Percentiles rank a stretch among this genome's conserved stretches.
phyloP scores from a whole-genome alignment of 75 land plant genomes.

The Isoetes taiwanensis region DNA sequence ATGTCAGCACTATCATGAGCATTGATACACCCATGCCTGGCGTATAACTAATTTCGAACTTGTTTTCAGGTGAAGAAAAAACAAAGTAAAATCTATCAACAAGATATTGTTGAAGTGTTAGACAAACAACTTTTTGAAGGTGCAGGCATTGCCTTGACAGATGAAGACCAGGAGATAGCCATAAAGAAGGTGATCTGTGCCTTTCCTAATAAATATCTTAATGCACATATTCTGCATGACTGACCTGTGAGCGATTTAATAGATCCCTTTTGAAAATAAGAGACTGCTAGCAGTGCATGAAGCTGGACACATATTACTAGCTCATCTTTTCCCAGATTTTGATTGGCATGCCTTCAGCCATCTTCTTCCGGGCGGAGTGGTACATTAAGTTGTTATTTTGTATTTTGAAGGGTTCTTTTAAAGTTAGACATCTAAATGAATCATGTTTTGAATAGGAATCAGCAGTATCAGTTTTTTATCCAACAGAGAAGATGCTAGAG shows the following conservation, averaged over 20 bases:
- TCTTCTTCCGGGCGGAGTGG: slow-evolving; percentile 86
- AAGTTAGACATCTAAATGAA: too few relatives aligned
- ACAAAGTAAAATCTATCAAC: slow-evolving; percentile 50
- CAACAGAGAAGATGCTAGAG: slow-evolving; percentile 65
- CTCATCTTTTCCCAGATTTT: slow-evolving; percentile 85
- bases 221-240: background rate
- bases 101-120: slow-evolving; percentile 78
- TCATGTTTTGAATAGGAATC: slow-evolving; percentile 68
- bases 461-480: slow-evolving; percentile 70
- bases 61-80: slow-evolving; percentile 62
- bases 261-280: slow-evolving; percentile 67
- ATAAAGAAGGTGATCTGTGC: slow-evolving; percentile 41
- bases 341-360: slow-evolving; percentile 97
- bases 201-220: background rate
- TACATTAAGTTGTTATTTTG: slow-evolving; percentile 1
- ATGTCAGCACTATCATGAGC: too few relatives aligned
- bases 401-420: background rate
- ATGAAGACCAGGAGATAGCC: slow-evolving; percentile 66
- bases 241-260: background rate
- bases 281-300: slow-evolving; percentile 93
- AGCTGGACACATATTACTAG: slow-evolving; percentile 90
- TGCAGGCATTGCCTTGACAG: slow-evolving; percentile 73
- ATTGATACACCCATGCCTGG: too few relatives aligned
- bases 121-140: slow-evolving; percentile 94
- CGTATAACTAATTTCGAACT: too few relatives aligned